Base-by-base conservation (phyloP, 352 stramenopile genomes). In the Phytophthora idaei region DNA sequence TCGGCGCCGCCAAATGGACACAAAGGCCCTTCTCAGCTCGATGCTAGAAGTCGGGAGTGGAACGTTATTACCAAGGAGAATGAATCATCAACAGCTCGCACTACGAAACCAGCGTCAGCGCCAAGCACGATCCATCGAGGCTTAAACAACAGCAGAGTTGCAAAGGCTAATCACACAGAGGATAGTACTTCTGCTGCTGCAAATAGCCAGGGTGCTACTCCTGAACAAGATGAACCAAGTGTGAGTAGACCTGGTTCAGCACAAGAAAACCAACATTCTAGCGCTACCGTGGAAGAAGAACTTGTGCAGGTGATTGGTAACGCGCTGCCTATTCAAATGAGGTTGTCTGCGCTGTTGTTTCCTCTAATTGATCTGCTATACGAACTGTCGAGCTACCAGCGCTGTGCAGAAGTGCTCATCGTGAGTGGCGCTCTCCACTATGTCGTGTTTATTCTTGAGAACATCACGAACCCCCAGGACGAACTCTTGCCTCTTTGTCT, bases 401-500 rank as follows among this genome's bases (percentile, higher is more conserved):
- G 74, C 1, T 92, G 83, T 54, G 83, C 80, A 6, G 84, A 93
- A 54, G 80, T 83, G 12, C 74, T 94, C 2, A 81, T 91, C n/a
- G 59, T 88, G 21, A 81, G 74, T 25, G 84, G 83, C 0, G 76
- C 78, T 3, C 73, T 91, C n/a, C 76, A 88, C 57, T 88, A 90
- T 58, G 61, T 93, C 17, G 66, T 93, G 1, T 85, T 89, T 46
- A 64, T 93, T n/a, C 65, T 93, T 14, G 68, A 83, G 21, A 77
- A 61, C 44, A 78, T 91, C 58, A 64, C 69, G 3, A 78, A 80
- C 5, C 55, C 79, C 3, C 81, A 90, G 17, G 84, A 94, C 47
- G 86, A 93, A 60, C 73, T 92, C 11, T 56, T 94, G 8, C 74
- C 83, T 5, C 60, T 90, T n/a, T 91, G 84, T 46, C 64, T 94